Base-by-base conservation (phyloP, 1,139 yeast genomes). In the Nematodospora anomalae region DNA sequence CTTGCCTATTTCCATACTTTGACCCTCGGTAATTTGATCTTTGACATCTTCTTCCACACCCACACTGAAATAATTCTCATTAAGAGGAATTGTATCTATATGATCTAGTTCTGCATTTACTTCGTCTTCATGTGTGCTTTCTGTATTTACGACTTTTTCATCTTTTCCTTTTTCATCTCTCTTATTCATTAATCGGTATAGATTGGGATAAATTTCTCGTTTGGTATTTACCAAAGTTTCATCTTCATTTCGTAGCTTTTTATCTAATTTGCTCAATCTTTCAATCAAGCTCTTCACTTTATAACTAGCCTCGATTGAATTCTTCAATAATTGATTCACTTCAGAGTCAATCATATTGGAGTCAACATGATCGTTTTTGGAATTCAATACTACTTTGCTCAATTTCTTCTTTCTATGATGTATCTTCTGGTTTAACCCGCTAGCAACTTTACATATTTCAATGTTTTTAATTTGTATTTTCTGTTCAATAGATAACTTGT, bases 401-500 rank as follows among this genome's bases (percentile, higher is more conserved):
- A 64, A 41, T 39, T 50, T 51, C 35, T 53, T 57, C 10, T 47
- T 47, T 21, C 52, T 50, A 8, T 42, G 44, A 6, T 39, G 32
- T 9, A 67, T 49, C 8, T 42, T 42, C 28, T 55, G 55, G 20
- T 43, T 53, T 35, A 58, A 51, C 13, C 44, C 44, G 16, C 46
- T 51, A n/a, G 64, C 55, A 37, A 46, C 47, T 41, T 57, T 61
- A 30, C 62, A 69, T 26, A 59, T 53, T 37, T 55, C 58, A 31
- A 63, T 57, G 45, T 65, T 65, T 45, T 55, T 62, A 40, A 56
- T 59, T 41, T 68, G 73, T 18, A 66, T 55, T 39, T 53, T 55
- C 43, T 70, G 72, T 46, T 68, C 71, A 15, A 61, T 52, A 6
- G 63, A 52, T 30, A 71, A 47, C 36, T 64, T 62, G 26, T 49